Percentiles rank a stretch among this genome's conserved stretches.
These are phyloP conservation scores for Voacanga thouarsii DNA, from an alignment of 257 asterid genomes.

Conservation along the genomic window DNA sequence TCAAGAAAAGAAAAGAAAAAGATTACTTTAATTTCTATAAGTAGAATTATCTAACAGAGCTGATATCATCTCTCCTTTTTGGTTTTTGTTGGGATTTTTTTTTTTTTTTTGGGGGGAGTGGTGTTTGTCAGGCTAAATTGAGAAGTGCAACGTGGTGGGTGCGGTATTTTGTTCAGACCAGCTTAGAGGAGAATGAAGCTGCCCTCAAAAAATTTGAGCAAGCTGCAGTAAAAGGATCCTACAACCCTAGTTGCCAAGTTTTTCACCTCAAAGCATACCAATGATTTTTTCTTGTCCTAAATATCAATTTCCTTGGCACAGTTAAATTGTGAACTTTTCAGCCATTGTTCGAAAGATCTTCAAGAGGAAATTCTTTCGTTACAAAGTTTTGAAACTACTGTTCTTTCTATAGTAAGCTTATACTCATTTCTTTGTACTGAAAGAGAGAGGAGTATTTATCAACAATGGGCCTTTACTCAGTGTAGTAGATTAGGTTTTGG, in stretches of 20 bases:
- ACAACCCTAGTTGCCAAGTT: slow-evolving; percentile 57
- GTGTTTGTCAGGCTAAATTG: slow-evolving; percentile 44
- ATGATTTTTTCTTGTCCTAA: slow-evolving; percentile 11
- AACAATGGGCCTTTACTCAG: background rate
- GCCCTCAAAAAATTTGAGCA: slow-evolving; percentile 58
- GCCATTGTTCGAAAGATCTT: background rate
- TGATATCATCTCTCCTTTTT: background rate
- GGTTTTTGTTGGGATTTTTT: background rate
- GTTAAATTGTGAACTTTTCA: background rate
- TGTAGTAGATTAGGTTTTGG: background rate
- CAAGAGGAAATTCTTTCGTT: background rate
- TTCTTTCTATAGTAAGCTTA: background rate
- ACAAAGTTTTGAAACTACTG: background rate
- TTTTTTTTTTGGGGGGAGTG: background rate
- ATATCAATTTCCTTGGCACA: background rate
- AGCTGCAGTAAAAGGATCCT: slow-evolving; percentile 52
- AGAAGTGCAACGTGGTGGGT: slow-evolving; percentile 78
- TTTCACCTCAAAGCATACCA: slow-evolving; percentile 70
- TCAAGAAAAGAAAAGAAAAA: background rate
- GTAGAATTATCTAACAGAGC: background rate
- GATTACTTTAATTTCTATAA: background rate
- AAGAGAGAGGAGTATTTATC: background rate
- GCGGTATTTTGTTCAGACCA: slow-evolving; percentile 58
- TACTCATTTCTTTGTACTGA: background rate
- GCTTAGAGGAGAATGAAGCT: slow-evolving; percentile 72